Evolutionary conservation across 345 rosid genomes (phyloP).

Genomic region (Populus nigra): DNA sequence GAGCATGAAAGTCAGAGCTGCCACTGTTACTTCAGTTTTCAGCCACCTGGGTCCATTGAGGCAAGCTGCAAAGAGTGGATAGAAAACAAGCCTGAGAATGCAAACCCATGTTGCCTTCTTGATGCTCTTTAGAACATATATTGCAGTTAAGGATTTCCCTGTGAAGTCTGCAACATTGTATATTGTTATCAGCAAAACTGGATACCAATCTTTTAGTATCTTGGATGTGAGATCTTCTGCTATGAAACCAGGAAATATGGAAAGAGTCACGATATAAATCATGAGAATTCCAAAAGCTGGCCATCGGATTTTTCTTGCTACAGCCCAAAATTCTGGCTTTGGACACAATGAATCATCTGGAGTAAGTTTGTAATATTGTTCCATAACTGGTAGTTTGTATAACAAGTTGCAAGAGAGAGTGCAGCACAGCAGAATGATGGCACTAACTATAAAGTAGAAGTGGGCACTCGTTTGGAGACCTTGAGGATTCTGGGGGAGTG

Average conservation of each 20-base stretch:
- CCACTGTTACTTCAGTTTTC: constrained; percentile 64
- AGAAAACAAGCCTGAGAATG: constrained; percentile 59
- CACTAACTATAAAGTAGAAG: constrained; percentile 70
- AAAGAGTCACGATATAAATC: constrained; percentile 71
- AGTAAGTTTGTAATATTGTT: constrained; percentile 38
- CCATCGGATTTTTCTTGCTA: constrained; percentile 53
- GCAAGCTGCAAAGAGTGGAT: constrained; percentile 67
- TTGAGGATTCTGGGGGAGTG: constrained; percentile 62
- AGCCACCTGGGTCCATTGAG: constrained; percentile 83
- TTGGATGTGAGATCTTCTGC: constrained; percentile 60
- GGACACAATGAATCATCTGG: constrained; percentile 27
- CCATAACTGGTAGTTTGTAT: constrained; percentile 70
- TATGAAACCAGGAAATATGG: constrained; percentile 83
- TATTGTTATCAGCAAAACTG: constrained; percentile 65
- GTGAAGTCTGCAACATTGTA: constrained; percentile 71
- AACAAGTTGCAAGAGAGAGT: constrained; percentile 58
- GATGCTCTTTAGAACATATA: constrained; percentile 49
- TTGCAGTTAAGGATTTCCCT: constrained; percentile 74
- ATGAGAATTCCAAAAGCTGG: constrained; percentile 57
- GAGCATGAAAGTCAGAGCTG: constrained; percentile 61
- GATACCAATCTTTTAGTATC: constrained; percentile 72
- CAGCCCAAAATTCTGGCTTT: constrained; percentile 39
- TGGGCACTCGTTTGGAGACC: constrained; percentile 77
- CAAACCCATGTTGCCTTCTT: constrained; percentile 69
- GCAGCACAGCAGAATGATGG: constrained; percentile 58